Percentiles rank a stretch among this genome's conserved stretches.
phyloP scores from a whole-genome alignment of 2,329 filamentous ascomycete species.

The Knoxdaviesia capensis region DNA sequence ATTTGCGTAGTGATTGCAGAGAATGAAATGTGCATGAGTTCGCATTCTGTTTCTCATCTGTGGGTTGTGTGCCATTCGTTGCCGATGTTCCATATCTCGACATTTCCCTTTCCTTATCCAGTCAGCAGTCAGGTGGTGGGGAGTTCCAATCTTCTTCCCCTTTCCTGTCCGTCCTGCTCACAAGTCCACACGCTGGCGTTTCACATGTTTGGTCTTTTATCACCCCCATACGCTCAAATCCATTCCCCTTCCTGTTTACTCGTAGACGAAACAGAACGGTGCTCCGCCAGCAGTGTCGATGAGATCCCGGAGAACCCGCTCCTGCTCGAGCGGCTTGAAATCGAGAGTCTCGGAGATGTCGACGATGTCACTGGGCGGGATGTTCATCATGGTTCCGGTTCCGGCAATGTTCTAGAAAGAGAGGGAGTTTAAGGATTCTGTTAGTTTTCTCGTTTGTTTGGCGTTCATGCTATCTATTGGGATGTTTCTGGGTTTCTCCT shows the following conservation, averaged over 20 bases:
- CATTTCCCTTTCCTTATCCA: too few species aligned
- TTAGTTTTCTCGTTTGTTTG: not conserved
- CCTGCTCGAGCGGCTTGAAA: slow-evolving; percentile 14
- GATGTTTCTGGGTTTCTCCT: too few species aligned
- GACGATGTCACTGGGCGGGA: slow-evolving; percentile 18
- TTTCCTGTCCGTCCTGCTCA: not conserved
- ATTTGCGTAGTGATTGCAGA: too few species aligned
- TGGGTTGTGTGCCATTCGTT: too few species aligned
- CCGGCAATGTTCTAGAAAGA: slow-evolving; percentile 13
- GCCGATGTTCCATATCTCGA: too few species aligned
- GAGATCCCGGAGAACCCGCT: slow-evolving; percentile 14
- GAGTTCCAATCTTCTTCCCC: not conserved
- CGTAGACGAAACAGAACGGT: slow-evolving; percentile 24
- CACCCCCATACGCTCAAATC: not conserved
- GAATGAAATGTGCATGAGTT: too few species aligned
- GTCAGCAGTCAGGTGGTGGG: too few species aligned
- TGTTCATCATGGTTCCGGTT: slow-evolving; percentile 21
- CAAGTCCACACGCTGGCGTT: not conserved
- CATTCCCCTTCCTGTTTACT: not conserved
- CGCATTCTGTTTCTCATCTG: too few species aligned
- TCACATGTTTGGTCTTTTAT: not conserved
- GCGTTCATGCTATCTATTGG: slow-evolving; percentile 7
- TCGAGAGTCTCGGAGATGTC: slow-evolving; percentile 18
- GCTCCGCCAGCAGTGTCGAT: slow-evolving; percentile 19
- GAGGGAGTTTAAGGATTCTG: not conserved